These are phyloP conservation scores for Caloboletus inedulis DNA, from an alignment of 1,284 basidiomycete species.

Conservation along the genomic window DNA sequence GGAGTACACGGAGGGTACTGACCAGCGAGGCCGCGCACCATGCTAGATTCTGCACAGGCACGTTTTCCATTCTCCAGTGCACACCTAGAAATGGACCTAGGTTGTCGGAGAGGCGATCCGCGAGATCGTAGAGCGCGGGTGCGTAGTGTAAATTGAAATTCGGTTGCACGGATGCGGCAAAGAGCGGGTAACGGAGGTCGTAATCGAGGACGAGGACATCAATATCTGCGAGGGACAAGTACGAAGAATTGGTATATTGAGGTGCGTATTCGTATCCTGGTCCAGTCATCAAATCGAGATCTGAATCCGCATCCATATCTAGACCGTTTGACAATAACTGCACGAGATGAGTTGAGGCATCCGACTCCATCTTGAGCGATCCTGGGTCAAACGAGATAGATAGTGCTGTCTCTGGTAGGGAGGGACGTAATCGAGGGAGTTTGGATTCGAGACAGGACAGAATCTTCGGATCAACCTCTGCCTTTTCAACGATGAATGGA, in stretches of 20 bases:
- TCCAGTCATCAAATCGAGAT: slow-evolving; percentile 4
- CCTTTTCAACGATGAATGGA: slow-evolving; percentile 8
- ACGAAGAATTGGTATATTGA: slow-evolving; percentile 17
- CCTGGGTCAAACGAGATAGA: slow-evolving; percentile 13
- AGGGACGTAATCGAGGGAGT: slow-evolving; percentile 24
- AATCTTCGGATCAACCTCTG: slow-evolving; percentile 17
- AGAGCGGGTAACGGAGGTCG: slow-evolving; percentile 44
- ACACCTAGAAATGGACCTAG: slow-evolving; percentile 41
- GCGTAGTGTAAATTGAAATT: slow-evolving; percentile 36
- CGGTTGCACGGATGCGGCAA: slow-evolving; percentile 15
- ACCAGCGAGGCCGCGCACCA: slow-evolving; percentile 47
- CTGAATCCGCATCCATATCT: background rate
- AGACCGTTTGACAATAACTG: slow-evolving; percentile 16
- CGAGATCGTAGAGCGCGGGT: slow-evolving; percentile 37
- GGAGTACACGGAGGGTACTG: slow-evolving; percentile 37
- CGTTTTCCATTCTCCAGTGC: slow-evolving; percentile 51
- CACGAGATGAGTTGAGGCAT: slow-evolving; percentile 7
- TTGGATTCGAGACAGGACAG: slow-evolving; percentile 33
- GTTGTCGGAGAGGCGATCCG: slow-evolving; percentile 35
- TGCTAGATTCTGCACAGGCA: slow-evolving; percentile 36
- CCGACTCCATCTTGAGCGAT: background rate
- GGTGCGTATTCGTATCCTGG: slow-evolving; percentile 15
- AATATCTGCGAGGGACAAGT: slow-evolving; percentile 12
- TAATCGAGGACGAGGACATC: slow-evolving; percentile 46
- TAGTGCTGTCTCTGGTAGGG: slow-evolving; percentile 10